phyloP scores from a whole-genome alignment of 768 basidiomycete species.

The Russula dissimulans region DNA sequence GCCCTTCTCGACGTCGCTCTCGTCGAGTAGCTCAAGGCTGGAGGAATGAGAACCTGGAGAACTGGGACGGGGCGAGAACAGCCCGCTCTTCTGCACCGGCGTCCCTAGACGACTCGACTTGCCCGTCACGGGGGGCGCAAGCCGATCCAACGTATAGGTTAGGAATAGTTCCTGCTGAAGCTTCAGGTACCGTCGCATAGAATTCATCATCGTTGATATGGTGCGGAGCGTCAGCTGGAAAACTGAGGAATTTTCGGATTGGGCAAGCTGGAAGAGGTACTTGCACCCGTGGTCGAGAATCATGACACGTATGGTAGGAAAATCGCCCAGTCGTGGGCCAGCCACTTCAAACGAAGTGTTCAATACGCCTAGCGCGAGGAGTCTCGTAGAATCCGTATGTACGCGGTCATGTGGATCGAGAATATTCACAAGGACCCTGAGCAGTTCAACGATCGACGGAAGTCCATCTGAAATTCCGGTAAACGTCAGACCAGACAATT shows the following conservation, averaged over 20 bases:
- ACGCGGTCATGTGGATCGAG: constrained; percentile 90
- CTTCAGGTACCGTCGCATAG: constrained; percentile 79
- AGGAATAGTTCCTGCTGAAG: constrained; percentile 93
- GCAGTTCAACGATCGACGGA: constrained; percentile 81
- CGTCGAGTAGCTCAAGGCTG: constrained; percentile 31
- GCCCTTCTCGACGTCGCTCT: constrained; percentile 41
- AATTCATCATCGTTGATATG: constrained; percentile 80
- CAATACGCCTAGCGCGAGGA: constrained; percentile 79
- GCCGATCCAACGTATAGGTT: constrained; percentile 85
- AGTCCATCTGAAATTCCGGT: constrained; percentile 56
- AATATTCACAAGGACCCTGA: constrained; percentile 91
- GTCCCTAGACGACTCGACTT: constrained; percentile 20
- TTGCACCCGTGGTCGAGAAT: constrained; percentile 89
- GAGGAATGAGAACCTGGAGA: constrained; percentile 34
- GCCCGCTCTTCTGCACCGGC: constrained; percentile 11
- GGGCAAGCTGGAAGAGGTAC: constrained; percentile 92
- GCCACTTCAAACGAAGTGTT: constrained; percentile 83
- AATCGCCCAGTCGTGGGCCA: constrained; percentile 64
- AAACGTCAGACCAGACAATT: background rate
- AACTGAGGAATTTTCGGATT: constrained; percentile 77
- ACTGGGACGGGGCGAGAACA: constrained; percentile 22
- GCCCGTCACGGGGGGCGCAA: constrained; percentile 47
- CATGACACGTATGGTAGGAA: constrained; percentile 67
- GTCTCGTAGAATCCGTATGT: constrained; percentile 92
- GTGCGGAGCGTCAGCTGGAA: constrained; percentile 76